These are phyloP conservation scores for Stagonosporopsis tanaceti DNA, from an alignment of 2,329 filamentous ascomycete genomes.

Conservation along the genomic window DNA sequence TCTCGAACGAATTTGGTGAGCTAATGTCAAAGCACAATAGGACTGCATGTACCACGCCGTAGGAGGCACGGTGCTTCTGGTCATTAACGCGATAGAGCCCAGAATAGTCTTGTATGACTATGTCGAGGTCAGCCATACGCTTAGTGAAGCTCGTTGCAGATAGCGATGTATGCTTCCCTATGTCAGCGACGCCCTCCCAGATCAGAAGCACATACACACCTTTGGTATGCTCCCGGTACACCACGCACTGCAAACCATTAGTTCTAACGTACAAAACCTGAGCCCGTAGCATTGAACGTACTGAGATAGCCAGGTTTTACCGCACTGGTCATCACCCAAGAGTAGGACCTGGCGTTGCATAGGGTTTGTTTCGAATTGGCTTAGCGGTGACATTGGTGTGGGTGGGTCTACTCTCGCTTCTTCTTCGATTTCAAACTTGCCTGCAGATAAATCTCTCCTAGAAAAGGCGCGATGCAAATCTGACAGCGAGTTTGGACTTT, in stretches of 20 bases:
- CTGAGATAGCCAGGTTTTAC: conserved; percentile 19
- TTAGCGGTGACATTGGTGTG: not conserved
- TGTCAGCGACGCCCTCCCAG: not conserved
- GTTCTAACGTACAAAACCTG: not conserved
- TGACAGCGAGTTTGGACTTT: not conserved
- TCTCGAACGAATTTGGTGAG: conserved; percentile 18
- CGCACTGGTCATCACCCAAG: conserved; percentile 19
- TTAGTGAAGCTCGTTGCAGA: not conserved
- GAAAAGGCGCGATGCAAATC: conserved; percentile 10
- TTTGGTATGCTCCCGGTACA: conserved; percentile 4
- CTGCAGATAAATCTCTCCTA: conserved; percentile 3
- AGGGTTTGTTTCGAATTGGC: not conserved
- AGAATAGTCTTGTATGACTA: conserved; percentile 3
- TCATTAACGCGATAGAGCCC: not conserved
- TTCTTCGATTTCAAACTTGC: conserved; percentile 3
- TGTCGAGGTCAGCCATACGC: not conserved
- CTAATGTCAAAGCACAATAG: conserved; percentile 29
- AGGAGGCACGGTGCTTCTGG: not conserved
- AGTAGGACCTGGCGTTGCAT: conserved; percentile 18
- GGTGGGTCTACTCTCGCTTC: not conserved
- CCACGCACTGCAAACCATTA: not conserved
- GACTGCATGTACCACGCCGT: conserved; percentile 14
- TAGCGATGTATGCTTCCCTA: not conserved
- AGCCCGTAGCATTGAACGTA: not conserved
- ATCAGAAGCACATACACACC: not conserved